phyloP scores from a whole-genome alignment of 2,329 filamentous ascomycete species.

The Apiospora koreana region DNA sequence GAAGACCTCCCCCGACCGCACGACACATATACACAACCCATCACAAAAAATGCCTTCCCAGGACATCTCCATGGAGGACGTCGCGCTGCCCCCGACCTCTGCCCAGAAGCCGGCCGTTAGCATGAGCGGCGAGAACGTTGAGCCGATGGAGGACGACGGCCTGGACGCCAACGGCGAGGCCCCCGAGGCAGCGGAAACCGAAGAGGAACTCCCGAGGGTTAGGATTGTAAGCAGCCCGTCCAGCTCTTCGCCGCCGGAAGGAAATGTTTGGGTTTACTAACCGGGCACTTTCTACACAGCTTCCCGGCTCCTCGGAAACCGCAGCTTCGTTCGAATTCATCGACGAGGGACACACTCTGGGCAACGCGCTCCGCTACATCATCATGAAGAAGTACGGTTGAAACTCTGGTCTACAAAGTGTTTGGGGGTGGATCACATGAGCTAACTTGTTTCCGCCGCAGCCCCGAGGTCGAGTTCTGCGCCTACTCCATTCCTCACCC shows the following conservation, averaged over 20 bases:
- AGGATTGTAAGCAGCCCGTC: constrained; percentile 53
- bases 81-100: constrained; percentile 23
- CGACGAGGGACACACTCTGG: constrained; percentile 91
- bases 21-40: background rate
- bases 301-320: constrained; percentile 81
- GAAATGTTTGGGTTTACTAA: background rate
- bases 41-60: constrained; percentile 14
- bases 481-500: constrained; percentile 98
- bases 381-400: constrained; percentile 95
- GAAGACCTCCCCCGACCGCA: background rate
- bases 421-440: background rate
- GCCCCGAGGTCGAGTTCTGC: constrained; percentile 95
- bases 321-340: constrained; percentile 95
- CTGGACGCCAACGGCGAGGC: constrained; percentile 30
- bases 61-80: constrained; percentile 33
- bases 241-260: background rate
- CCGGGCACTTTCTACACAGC: constrained; percentile 46
- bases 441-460: constrained; percentile 39
- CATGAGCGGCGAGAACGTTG: constrained; percentile 50
- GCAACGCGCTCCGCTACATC: constrained; percentile 90
- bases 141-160: constrained; percentile 33
- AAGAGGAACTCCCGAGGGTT: constrained; percentile 56
- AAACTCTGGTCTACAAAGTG: background rate
- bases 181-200: constrained; percentile 36
- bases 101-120: constrained; percentile 26